Base-by-base conservation (phyloP, 2,329 filamentous ascomycete genomes). In the Hypoxylon sp. region DNA sequence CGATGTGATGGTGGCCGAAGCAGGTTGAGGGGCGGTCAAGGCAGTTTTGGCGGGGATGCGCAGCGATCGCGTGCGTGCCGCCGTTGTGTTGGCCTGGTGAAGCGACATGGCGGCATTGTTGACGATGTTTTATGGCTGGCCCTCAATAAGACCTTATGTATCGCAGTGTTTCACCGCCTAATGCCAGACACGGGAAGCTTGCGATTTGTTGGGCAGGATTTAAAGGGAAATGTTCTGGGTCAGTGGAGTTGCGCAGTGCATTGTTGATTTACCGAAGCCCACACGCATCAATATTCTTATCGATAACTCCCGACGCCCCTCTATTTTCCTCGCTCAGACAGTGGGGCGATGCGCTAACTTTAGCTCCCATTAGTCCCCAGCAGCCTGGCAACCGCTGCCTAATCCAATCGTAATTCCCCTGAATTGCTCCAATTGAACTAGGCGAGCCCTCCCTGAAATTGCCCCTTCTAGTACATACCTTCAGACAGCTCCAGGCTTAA, bases 91-190 rank as follows among this genome's bases (percentile, higher is more conserved):
- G 64, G 78, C 58, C 55, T 76, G 76, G 50, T 73, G 66, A 63
- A 74, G 71, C 57, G 78, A 76, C 78, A 80, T 80, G 59, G 65
- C 68, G 70, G 69, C 78, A 79, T 79, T 53, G 57, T 76, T 55
- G 65, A 58, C 20, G 37, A 42, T 54, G 30, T 20, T 35, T 49
- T 46, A 8, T 6, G 6, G 6, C 10, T 27, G 6, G 14, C 42
- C 35, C 5, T 53, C 42, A 48, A 30, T 20, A 4, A 48, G 57
- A n/a, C 20, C 46, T 53, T 57, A 6, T 20, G 61, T 60, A 31
- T 55, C n/a, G 30, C 33, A 20, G 22, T 51, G 30, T 13, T 54
- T 42, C 5, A 27, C 6, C 53, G 22, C 30, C 5, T 48, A 22
- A 22, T 3, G 14, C 17, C 22, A 42, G 42, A 40, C 7, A 48